phyloP scores from a whole-genome alignment of 805 yeast genomes.

The Starmerella floris region DNA sequence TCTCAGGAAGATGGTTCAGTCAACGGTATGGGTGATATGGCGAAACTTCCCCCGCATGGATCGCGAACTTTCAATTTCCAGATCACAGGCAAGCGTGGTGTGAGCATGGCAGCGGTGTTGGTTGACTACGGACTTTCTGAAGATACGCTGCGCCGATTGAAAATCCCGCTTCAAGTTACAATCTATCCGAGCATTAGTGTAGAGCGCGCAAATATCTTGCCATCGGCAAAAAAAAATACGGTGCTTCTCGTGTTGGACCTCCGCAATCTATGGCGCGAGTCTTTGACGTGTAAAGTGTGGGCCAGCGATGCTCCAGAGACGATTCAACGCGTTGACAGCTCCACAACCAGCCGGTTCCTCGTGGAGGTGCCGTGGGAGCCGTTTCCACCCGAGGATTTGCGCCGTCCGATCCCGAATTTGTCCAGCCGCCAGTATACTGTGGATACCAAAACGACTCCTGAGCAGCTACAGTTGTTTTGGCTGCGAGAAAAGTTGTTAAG shows the following conservation, averaged over 20 bases:
- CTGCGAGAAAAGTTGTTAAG: constrained; percentile 52
- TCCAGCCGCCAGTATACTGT: constrained; percentile 57
- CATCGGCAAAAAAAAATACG: constrained; percentile 21
- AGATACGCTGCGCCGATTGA: constrained; percentile 41
- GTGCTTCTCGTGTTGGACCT: constrained; percentile 62
- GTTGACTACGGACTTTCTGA: constrained; percentile 40
- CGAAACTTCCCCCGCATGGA: constrained; percentile 25
- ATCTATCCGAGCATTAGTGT: constrained; percentile 63
- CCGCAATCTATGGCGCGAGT: constrained; percentile 64
- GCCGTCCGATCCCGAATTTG: constrained; percentile 53
- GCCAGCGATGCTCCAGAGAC: constrained; percentile 2
- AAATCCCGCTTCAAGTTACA: constrained; percentile 55
- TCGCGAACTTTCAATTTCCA: constrained; percentile 42
- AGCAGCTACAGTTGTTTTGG: constrained; percentile 72
- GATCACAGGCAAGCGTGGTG: constrained; percentile 52
- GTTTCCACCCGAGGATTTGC: constrained; percentile 33
- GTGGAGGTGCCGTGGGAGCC: constrained; percentile 54
- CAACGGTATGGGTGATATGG: background rate
- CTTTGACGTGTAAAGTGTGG: constrained; percentile 22
- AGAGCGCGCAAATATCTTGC: constrained; percentile 62
- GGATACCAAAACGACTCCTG: constrained; percentile 34
- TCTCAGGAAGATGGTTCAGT: too few relatives aligned
- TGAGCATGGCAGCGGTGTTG: constrained; percentile 48
- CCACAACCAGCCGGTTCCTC: constrained; percentile 45
- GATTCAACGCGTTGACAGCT: constrained; percentile 25